Evolutionary conservation across 2,329 filamentous ascomycete genomes (phyloP), one percentile per base, ranked within the genome.

Genomic region (Exutisphaerella laricina): DNA sequence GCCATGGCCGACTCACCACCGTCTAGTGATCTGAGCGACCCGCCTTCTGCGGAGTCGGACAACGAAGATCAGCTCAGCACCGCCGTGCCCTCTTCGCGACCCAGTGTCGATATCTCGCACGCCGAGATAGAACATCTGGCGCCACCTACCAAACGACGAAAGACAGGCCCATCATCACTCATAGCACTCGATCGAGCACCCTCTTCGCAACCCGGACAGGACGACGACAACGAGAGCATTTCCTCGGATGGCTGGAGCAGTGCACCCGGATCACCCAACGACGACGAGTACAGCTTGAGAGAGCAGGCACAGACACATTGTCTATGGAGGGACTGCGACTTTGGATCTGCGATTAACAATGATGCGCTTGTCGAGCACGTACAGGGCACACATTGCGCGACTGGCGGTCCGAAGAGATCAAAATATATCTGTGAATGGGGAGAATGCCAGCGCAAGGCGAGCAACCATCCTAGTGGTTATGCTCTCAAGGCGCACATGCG

Each of bases 381-480:
- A 30, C 90, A 97, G 67, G 84, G 88, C 59, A 87, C 90, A 45
- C 92, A 98, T 66, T 95, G 97, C 59, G 88, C 92, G 61, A 61
- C 59, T 3, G 56, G 55, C 13, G 62, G 61, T 7, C 87, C 82
- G 48, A 80, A 89, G 41, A 86, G 92, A 69, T 95, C 94, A 69
- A 95, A 92, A 66, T 97, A 97, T 64, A 88, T 87, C n/a, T 98
- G 92, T 68, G 90, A 97, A 68, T 98, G 92, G 92, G 80, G 78
- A 46, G 90, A 90, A 54, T 98, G 92, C 64, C 77, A 75, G 40
- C 73, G 89, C 49, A 97, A 95, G 70, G 88, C 88, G 46, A 80
- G 92, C 66, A 82, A 87, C 13, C 92, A 98, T 67, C 90, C 90
- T 1, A 95, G 88, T 59, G 92, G 88, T 2, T 98, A 98, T 68